Conservation (phyloP, 805 yeast genomes). For the Ogataea populi-albae region DNA sequence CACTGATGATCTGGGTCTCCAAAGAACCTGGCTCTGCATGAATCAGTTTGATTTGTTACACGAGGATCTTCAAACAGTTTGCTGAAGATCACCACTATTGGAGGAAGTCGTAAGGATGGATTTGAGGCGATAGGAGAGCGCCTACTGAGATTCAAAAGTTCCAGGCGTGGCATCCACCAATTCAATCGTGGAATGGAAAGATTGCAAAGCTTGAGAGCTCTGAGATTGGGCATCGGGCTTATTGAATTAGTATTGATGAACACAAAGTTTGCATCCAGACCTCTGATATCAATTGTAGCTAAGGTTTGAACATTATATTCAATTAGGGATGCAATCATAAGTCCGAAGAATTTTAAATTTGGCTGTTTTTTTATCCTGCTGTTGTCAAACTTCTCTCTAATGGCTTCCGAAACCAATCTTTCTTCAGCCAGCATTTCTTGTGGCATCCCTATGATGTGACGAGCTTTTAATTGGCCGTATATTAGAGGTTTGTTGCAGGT, state of each 20-base stretch:
- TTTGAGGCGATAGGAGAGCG: conserved; percentile 9
- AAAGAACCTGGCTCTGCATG: conserved; percentile 20
- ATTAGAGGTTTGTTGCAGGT: conserved; percentile 14
- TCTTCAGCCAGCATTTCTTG: conserved; percentile 12
- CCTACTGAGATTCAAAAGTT: conserved; percentile 12
- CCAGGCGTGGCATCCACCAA: conserved; percentile 26
- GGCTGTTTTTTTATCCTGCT: conserved; percentile 15
- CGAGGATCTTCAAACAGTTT: conserved; percentile 33
- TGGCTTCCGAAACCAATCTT: conserved; percentile 9
- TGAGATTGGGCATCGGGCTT: conserved; percentile 10
- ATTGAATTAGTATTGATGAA: conserved; percentile 10
- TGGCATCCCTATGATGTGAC: conserved; percentile 17
- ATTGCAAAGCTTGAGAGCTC: conserved; percentile 18
- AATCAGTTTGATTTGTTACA: conserved; percentile 5
- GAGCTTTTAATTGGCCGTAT: conserved; percentile 15
- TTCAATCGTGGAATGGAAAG: conserved; percentile 22
- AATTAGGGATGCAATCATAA: conserved; percentile 16
- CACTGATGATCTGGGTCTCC: conserved; percentile 20
- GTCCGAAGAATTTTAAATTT: conserved; percentile 14
- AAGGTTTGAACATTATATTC: conserved; percentile 12
- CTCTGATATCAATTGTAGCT: conserved; percentile 18
- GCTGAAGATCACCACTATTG: conserved; percentile 28
- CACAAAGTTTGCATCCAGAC: conserved; percentile 22
- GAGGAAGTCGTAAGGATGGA: conserved; percentile 16
- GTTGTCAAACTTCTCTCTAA: conserved; percentile 11